phyloP scores from a whole-genome alignment of 2,329 filamentous ascomycete species.

The Xylaria sp. region DNA sequence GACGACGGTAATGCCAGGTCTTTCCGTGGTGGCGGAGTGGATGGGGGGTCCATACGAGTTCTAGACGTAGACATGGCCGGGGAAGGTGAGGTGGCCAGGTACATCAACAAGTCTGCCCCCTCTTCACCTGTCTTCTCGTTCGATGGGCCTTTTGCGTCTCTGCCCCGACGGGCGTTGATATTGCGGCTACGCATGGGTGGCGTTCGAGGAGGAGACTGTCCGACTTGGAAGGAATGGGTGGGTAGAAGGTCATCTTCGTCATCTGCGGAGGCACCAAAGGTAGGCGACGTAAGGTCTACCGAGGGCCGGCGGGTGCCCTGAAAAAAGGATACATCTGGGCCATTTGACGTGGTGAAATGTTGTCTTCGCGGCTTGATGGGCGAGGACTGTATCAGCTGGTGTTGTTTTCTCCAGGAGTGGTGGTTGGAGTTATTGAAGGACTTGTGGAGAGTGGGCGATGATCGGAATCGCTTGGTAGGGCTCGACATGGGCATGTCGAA shows the following conservation, averaged over 20 bases:
- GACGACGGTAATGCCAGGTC: constrained; percentile 79
- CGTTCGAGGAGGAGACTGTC: constrained; percentile 81
- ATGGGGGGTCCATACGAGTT: constrained; percentile 73
- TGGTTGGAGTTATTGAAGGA: constrained; percentile 62
- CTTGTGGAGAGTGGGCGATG: constrained; percentile 70
- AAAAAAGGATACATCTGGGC: constrained; percentile 82
- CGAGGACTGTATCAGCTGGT: constrained; percentile 85
- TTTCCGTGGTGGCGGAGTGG: constrained; percentile 79
- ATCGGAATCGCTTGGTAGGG: constrained; percentile 76
- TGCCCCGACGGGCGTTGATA: constrained; percentile 58
- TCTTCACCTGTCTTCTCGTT: constrained; percentile 74
- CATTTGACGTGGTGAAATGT: constrained; percentile 77
- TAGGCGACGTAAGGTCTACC: constrained; percentile 69
- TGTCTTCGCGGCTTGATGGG: constrained; percentile 81
- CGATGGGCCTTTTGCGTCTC: constrained; percentile 56
- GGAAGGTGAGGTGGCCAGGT: constrained; percentile 90
- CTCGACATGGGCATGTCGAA: constrained; percentile 68
- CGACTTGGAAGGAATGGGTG: constrained; percentile 75
- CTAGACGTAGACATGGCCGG: constrained; percentile 72
- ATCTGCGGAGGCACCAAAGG: constrained; percentile 73
- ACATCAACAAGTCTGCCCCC: constrained; percentile 82
- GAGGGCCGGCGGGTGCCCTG: constrained; percentile 75
- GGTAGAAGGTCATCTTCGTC: constrained; percentile 88
- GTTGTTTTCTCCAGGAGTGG: constrained; percentile 78
- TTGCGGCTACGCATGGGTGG: constrained; percentile 73